Conservation (phyloP, 1,139 yeast species). For the Lipomyces yarrowii region DNA sequence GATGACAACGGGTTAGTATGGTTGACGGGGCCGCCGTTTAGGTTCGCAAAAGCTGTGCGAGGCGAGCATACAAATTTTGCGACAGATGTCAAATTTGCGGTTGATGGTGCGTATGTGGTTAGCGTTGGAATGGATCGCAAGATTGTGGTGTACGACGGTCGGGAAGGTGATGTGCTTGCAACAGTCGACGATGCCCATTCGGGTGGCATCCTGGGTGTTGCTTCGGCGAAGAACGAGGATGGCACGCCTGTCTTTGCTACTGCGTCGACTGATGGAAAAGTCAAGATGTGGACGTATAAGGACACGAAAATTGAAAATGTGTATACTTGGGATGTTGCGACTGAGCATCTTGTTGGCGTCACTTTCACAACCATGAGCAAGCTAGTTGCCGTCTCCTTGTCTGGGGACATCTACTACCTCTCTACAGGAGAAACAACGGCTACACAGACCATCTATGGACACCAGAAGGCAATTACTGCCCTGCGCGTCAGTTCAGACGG, state of each 20-base stretch:
- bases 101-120: constrained; percentile 65
- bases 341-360: constrained; percentile 80
- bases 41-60: constrained; percentile 71
- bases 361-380: constrained; percentile 59
- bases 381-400: constrained; percentile 67
- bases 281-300: constrained; percentile 64
- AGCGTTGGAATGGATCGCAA: constrained; percentile 86
- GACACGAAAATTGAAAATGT: constrained; percentile 44
- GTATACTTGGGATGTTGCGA: constrained; percentile 48
- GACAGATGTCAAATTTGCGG: constrained; percentile 80
- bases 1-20: constrained; percentile 87
- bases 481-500: constrained; percentile 44
- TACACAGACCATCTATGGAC: constrained; percentile 62
- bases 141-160: constrained; percentile 81
- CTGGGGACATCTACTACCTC: constrained; percentile 72
- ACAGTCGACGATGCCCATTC: constrained; percentile 56
- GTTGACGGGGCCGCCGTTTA: constrained; percentile 91
- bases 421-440: constrained; percentile 47
- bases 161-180: constrained; percentile 71
- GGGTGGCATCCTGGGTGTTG: constrained; percentile 78
- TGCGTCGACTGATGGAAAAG: constrained; percentile 78
- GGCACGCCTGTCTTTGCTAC: constrained; percentile 56
- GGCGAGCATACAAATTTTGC: constrained; percentile 78
- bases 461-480: constrained; percentile 77
- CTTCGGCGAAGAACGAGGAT: constrained; percentile 64